Base-by-base conservation (phyloP, 2,329 filamentous ascomycete genomes). In the Whalleya microplaca region DNA sequence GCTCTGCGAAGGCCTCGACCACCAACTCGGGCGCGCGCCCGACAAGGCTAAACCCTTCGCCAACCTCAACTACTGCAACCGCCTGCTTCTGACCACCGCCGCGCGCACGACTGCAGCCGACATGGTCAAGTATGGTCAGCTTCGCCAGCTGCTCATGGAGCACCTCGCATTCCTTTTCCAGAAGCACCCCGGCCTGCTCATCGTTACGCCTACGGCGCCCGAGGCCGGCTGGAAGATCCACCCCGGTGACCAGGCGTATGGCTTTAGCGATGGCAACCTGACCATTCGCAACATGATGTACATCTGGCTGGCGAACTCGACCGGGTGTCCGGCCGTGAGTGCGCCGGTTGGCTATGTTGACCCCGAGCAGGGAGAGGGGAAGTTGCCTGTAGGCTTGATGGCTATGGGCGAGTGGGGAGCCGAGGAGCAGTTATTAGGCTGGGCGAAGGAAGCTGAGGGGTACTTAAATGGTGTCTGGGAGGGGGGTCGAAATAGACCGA, bases 281-380 rank as follows among this genome's bases (percentile, higher is more conserved):
- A 87, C 85, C 16, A 77, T 96, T n/a, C 79, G 83, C 21, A 90
- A 84, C 69, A 96, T 96, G 91, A 85, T 88, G 72, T 96, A 91
- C 73, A 86, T 90, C 16, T 96, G 90, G 83, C 74, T 96, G 37
- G 89, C 92, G 6, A 97, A 97, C 73, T 87, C 92, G 65, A 85
- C 81, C 0, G 93, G 93, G 0, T 87, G 87, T 47, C 93, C 93
- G 0, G 86, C 90, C 1, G 83, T 96, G 12, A 86, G 80, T 45
- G 86, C 85, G 37, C 92, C 93, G 0, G 86, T 90, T 10, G 92
- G 91, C 0, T 96, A 92, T 73, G 81, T 78, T 2, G 76, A 84
- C 21, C 78, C 82, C 0, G 73, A 75, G 5, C 76, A 82, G 63
- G 85, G 83, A 1, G 75, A 80, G 54, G 89, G 88, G 0, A 81